Conservation (phyloP, 2,329 filamentous ascomycete species). For the Aspergillus thermomutatus region DNA sequence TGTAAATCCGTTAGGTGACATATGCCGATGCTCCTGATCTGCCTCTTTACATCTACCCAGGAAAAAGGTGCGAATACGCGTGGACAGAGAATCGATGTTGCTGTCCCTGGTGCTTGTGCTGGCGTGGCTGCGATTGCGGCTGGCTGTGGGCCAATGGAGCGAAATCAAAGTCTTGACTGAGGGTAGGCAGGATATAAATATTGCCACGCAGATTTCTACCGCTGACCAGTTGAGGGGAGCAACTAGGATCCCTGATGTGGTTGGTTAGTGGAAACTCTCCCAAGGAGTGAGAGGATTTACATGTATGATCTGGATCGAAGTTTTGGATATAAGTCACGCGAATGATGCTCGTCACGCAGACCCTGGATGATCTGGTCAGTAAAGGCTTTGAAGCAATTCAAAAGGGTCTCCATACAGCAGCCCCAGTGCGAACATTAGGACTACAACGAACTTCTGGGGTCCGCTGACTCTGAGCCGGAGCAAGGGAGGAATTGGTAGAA, state of each 20-base stretch:
- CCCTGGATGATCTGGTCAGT: conserved; percentile 3
- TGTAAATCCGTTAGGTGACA: neutral
- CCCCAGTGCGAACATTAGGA: conserved; percentile 21
- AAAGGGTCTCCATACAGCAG: conserved; percentile 8
- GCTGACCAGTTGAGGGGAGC: conserved; percentile 21
- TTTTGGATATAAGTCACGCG: conserved; percentile 17
- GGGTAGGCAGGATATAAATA: conserved; percentile 22
- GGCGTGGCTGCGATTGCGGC: too few species aligned
- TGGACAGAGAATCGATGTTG: neutral
- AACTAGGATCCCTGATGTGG: conserved; percentile 14
- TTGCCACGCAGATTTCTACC: conserved; percentile 16
- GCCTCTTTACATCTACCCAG: neutral
- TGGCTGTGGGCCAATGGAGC: conserved; percentile 10
- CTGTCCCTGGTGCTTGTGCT: neutral
- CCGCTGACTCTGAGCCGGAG: conserved; percentile 12
- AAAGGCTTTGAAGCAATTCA: too few species aligned
- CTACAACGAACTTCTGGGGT: conserved; percentile 14
- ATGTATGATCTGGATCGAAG: conserved; percentile 17
- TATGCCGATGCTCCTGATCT: neutral
- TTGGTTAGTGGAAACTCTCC: neutral
- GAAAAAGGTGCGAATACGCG: neutral
- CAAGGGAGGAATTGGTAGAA: conserved; percentile 16
- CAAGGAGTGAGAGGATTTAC: neutral
- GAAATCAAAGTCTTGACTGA: conserved; percentile 18
- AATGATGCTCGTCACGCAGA: conserved; percentile 18